A percentile compares a stretch with the other conserved stretches of the same genome.
These are phyloP conservation scores for Kingdonia uniflora DNA, from an alignment of 164 flowering plant species.

Conservation along the genomic window DNA sequence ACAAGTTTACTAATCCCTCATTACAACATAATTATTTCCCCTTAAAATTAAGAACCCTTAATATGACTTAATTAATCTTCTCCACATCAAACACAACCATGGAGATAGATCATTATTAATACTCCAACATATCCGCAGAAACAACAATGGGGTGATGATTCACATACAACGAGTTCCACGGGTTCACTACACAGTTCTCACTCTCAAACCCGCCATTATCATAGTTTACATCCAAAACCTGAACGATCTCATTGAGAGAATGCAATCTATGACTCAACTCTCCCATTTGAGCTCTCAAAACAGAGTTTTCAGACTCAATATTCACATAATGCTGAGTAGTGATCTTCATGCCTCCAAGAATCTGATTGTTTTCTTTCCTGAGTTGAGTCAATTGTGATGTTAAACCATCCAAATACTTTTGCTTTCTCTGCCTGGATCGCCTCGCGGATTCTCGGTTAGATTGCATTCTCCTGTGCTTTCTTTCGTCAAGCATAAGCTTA, in stretches of 20 bases:
- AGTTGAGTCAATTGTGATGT: conserved; percentile 35
- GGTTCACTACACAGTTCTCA: conserved; percentile 14
- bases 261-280: conserved; percentile 59
- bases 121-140: conserved; percentile 34
- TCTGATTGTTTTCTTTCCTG: conserved; percentile 41
- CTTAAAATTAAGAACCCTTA: background rate
- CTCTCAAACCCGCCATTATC: conserved; percentile 9
- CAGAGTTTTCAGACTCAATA: conserved; percentile 56
- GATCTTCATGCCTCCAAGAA: conserved; percentile 29
- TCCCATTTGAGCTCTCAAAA: conserved; percentile 49
- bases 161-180: conserved; percentile 21
- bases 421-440: conserved; percentile 72
- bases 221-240: conserved; percentile 22
- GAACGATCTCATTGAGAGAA: conserved; percentile 56
- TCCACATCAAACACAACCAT: background rate
- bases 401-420: conserved; percentile 71
- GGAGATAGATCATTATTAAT: conserved; percentile 9
- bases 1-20: background rate
- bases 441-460: conserved; percentile 91
- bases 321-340: conserved; percentile 40
- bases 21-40: background rate
- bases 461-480: conserved; percentile 66
- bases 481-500: conserved; percentile 32
- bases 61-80: too few species aligned
- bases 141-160: conserved; percentile 49